A percentile compares a stretch with the other conserved stretches of the same genome.
These are phyloP conservation scores for Fusarium setosum DNA, from an alignment of 2,329 filamentous ascomycete genomes.

Conservation along the genomic window DNA sequence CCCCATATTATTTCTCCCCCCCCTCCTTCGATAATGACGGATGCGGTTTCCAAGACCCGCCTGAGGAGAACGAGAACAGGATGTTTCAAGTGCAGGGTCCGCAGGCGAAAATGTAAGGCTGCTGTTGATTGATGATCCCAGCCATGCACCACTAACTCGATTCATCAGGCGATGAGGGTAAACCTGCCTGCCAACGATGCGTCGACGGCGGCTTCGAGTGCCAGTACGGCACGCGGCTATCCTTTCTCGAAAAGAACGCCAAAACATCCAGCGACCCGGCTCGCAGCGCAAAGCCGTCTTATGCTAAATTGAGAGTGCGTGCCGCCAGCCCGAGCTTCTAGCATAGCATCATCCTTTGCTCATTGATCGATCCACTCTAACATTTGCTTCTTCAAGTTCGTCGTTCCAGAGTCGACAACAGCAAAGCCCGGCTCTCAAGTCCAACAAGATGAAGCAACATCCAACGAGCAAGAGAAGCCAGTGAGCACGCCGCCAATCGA, in stretches of 20 bases:
- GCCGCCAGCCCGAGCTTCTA: neutral
- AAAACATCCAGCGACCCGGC: constrained; percentile 48
- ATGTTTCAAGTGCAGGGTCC: constrained; percentile 60
- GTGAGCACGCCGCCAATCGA: constrained; percentile 3
- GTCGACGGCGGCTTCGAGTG: constrained; percentile 58
- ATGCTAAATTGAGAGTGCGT: constrained; percentile 37
- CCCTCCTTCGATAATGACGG: constrained; percentile 22
- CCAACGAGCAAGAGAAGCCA: constrained; percentile 5
- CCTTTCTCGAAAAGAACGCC: constrained; percentile 61
- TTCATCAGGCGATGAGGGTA: constrained; percentile 60
- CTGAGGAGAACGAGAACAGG: constrained; percentile 54
- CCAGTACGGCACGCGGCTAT: constrained; percentile 59
- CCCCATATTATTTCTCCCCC: neutral
- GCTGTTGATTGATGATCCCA: neutral
- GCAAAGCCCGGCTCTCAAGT: constrained; percentile 13
- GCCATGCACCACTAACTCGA: constrained; percentile 14
- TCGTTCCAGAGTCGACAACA: constrained; percentile 31
- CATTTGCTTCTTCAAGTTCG: constrained; percentile 24
- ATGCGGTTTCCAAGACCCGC: constrained; percentile 36
- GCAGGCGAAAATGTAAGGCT: constrained; percentile 58
- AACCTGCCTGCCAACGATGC: constrained; percentile 61
- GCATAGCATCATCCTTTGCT: neutral
- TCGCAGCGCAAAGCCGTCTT: constrained; percentile 29
- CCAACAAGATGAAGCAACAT: constrained; percentile 5
- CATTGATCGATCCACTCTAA: constrained; percentile 3